Evolutionary conservation across 495 filamentous ascomycete genomes (phyloP).

Genomic region (Cladorrhinum samala): DNA sequence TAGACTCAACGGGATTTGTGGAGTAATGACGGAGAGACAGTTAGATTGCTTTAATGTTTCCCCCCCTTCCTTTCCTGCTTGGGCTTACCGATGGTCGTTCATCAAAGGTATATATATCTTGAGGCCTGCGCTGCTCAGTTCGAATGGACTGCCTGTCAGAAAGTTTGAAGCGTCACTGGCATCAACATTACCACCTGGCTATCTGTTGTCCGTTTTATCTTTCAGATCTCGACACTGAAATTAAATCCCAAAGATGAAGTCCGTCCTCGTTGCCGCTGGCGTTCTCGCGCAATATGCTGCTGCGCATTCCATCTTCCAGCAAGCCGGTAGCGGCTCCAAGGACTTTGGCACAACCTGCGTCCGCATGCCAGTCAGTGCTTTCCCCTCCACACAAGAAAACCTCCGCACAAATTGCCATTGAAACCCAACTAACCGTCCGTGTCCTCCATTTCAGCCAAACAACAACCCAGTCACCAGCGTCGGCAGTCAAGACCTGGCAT

Average conservation of each 20-base stretch:
- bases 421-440: slow-evolving; percentile 26
- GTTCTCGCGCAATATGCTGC: slow-evolving; percentile 12
- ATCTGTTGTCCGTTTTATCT: no score
- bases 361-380: slow-evolving; percentile 25
- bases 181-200: no score
- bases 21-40: no score
- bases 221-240: no score
- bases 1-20: no score
- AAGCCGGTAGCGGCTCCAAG: slow-evolving; percentile 13
- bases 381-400: slow-evolving; percentile 33
- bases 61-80: no score
- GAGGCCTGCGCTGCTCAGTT: no score
- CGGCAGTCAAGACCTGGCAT: slow-evolving; percentile 28
- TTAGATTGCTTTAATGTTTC: no score
- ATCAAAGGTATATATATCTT: no score
- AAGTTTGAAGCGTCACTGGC: no score
- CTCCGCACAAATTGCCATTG: not conserved
- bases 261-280: slow-evolving; percentile 10
- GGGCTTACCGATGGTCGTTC: no score
- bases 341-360: slow-evolving; percentile 19
- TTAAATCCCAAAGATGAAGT: slow-evolving; percentile 4
- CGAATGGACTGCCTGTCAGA: no score
- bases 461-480: slow-evolving; percentile 39
- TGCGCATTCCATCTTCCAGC: slow-evolving; percentile 40
- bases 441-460: slow-evolving; percentile 39